These are phyloP conservation scores for Vitis riparia DNA, from an alignment of 164 flowering plant genomes.

Conservation along the genomic window DNA sequence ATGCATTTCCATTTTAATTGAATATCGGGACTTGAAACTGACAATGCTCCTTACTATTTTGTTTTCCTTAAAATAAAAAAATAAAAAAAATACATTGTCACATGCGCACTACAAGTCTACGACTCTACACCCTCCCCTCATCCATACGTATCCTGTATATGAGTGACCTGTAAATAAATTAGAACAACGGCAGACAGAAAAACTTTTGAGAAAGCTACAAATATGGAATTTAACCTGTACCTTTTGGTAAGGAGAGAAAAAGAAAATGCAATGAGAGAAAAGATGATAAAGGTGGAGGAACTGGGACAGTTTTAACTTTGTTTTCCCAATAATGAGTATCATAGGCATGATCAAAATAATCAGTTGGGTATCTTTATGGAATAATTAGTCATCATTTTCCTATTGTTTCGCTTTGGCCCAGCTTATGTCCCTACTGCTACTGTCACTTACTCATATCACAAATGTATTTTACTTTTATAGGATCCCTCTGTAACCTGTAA, in stretches of 20 bases:
- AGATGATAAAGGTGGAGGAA: conserved; percentile 20
- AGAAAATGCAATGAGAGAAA: conserved; percentile 9
- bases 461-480: conserved; percentile 20
- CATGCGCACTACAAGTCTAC: conserved; percentile 11
- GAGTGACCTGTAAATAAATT: no score
- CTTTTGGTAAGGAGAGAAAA: neutral
- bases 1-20: conserved; percentile 20
- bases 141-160: no score
- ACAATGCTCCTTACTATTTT: conserved; percentile 11
- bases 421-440: conserved; percentile 30
- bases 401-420: conserved; percentile 31
- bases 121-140: neutral
- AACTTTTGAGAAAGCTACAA: no score
- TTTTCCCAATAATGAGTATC: conserved; percentile 35
- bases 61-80: neutral
- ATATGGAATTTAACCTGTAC: no score
- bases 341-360: conserved; percentile 45
- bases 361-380: conserved; percentile 46
- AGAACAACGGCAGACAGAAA: no score
- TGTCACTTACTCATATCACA: conserved; percentile 19
- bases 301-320: conserved; percentile 24
- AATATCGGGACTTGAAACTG: conserved; percentile 45
- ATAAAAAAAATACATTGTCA: conserved; percentile 8
- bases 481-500: conserved; percentile 8
- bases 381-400: conserved; percentile 64